Evolutionary conservation across 2,329 filamentous ascomycete species (phyloP), one percentile per base, ranked within the genome.

Genomic region (Orbilia blumenaviensis): DNA sequence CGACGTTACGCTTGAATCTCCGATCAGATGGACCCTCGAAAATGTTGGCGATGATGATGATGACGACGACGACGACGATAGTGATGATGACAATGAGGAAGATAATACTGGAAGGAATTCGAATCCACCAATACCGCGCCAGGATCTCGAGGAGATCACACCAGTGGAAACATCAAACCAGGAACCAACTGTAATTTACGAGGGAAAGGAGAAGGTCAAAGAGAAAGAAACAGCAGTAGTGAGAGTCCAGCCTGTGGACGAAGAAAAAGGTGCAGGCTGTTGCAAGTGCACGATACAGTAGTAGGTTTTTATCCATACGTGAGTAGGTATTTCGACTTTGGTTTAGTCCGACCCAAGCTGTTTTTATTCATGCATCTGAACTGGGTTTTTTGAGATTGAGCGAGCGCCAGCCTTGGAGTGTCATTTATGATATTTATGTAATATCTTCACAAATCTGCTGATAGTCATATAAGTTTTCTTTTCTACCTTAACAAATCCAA

Each of bases 281-380:
- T 62, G 58, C 21, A 62, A 62, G 34, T 62, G 58, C 10, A 25
- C 21, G 25, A 25, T 62, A 4, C 42, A 44, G 25, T 61, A 42
- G 10, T n/a, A n/a, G n/a, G n/a, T n/a, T n/a, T n/a, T n/a, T n/a
- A n/a, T n/a, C n/a, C n/a, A n/a, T n/a, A n/a, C n/a, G n/a, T n/a
- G n/a, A n/a, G n/a, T n/a, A n/a, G n/a, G n/a, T n/a, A n/a, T n/a
- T n/a, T n/a, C n/a, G n/a, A n/a, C n/a, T n/a, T n/a, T n/a, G n/a
- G n/a, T n/a, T n/a, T n/a, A n/a, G n/a, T n/a, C n/a, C n/a, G n/a
- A n/a, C n/a, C n/a, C n/a, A n/a, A n/a, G n/a, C n/a, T n/a, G n/a
- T n/a, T n/a, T n/a, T n/a, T n/a, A n/a, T n/a, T n/a, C n/a, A n/a
- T n/a, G n/a, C n/a, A n/a, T n/a, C n/a, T n/a, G n/a, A n/a, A n/a